These are phyloP conservation scores for Candida wancherniae DNA, from an alignment of 805 yeast genomes.

Conservation along the genomic window DNA sequence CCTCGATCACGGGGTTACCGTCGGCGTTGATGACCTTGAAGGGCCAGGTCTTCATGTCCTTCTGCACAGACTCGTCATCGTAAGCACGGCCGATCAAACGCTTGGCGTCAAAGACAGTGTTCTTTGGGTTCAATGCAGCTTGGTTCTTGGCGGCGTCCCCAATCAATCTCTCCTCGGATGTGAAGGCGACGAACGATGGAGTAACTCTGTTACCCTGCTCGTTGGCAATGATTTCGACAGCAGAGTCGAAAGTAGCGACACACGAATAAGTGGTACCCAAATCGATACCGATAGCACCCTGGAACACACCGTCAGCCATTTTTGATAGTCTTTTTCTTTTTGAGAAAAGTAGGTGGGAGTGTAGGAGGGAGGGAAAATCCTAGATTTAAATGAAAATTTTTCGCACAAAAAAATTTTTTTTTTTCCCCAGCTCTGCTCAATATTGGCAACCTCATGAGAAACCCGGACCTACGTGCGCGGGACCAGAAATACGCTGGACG, in stretches of 20 bases:
- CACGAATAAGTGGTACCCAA: conserved; percentile 50
- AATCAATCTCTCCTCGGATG: conserved; percentile 45
- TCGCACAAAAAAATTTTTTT: conserved; percentile 14
- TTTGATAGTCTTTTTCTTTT: conserved; percentile 12
- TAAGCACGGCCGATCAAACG: conserved; percentile 59
- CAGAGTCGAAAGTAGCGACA: conserved; percentile 48
- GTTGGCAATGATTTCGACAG: conserved; percentile 48
- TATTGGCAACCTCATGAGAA: conserved; percentile 3
- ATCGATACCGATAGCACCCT: conserved; percentile 46
- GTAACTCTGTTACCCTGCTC: conserved; percentile 51
- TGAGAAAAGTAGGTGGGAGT: conserved; percentile 12
- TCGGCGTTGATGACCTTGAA: conserved; percentile 41
- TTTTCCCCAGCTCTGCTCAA: conserved; percentile 11
- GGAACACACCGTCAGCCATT: conserved; percentile 31
- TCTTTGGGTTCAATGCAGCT: conserved; percentile 48
- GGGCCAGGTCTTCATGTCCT: conserved; percentile 47
- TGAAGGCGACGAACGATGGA: conserved; percentile 48
- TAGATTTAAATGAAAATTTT: conserved; percentile 17
- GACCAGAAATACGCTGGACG: conserved; percentile 9
- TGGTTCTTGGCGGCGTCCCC: conserved; percentile 51
- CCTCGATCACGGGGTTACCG: conserved; percentile 46
- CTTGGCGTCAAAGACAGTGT: conserved; percentile 48
- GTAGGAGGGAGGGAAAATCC: conserved; percentile 11
- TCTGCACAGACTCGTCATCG: conserved; percentile 57
- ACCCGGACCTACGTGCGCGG: conserved; percentile 7